A percentile compares a stretch with the other conserved stretches of the same genome.
Evolutionary conservation across 192 early-diverging fungal species (phyloP).

Genomic region (Entophlyctis luteolus): DNA sequence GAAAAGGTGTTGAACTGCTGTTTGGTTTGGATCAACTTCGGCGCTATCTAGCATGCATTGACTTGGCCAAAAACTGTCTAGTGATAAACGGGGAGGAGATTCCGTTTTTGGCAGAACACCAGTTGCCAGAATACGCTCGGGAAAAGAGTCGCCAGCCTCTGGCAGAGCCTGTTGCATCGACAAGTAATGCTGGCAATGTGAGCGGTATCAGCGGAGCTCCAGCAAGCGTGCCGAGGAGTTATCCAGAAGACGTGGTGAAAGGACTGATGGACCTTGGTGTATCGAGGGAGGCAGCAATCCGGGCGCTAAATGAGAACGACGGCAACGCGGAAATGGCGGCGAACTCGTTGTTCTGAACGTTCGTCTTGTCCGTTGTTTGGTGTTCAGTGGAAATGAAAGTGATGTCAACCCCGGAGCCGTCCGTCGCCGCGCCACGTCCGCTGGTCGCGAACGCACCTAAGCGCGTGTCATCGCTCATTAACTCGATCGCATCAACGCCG

Average conservation of each 20-base stretch:
- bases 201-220: background rate
- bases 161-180: constrained; percentile 20
- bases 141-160: background rate
- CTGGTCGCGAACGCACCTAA: no score
- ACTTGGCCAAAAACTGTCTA: constrained; percentile 76
- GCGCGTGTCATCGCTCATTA: no score
- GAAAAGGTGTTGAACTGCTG: constrained; percentile 81
- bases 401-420: no score
- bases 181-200: constrained; percentile 26
- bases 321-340: constrained; percentile 89
- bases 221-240: constrained; percentile 17
- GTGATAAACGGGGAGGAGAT: constrained; percentile 76
- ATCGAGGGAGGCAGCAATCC: constrained; percentile 71
- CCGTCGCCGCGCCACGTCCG: no score
- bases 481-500: no score
- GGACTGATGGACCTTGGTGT: constrained; percentile 75
- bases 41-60: constrained; percentile 86
- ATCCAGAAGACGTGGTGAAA: constrained; percentile 68
- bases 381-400: no score
- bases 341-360: constrained; percentile 64
- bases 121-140: constrained; percentile 70
- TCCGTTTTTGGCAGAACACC: constrained; percentile 87
- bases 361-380: background rate
- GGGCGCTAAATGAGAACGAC: constrained; percentile 68
- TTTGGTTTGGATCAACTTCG: constrained; percentile 97